Percentiles rank a stretch among this genome's conserved stretches.
phyloP scores from a whole-genome alignment of 78 protist genomes.

The Dictyostelium discoideum region DNA sequence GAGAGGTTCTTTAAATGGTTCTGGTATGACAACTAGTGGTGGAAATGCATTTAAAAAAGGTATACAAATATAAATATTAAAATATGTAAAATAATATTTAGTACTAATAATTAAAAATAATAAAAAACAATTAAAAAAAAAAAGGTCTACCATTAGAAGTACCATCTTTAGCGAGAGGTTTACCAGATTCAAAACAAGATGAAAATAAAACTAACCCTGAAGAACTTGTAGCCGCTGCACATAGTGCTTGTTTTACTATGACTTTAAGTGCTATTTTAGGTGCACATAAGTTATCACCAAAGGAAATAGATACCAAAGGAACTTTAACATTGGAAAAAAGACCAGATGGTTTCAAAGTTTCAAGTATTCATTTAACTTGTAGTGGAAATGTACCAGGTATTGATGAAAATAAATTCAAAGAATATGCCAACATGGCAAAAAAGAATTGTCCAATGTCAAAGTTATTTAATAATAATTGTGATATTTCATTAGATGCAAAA shows the following conservation, averaged over 20 bases:
- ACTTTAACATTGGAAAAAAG: neutral
- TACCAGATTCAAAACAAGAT: neutral
- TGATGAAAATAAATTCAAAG: neutral
- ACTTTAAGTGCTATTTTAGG: neutral
- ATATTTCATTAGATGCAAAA: neutral
- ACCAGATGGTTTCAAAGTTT: neutral
- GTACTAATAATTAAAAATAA: neutral
- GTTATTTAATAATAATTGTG: neutral
- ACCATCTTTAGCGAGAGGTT: neutral
- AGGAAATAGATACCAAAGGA: neutral
- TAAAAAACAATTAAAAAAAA: neutral
- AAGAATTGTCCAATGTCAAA: neutral
- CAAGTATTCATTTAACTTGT: neutral
- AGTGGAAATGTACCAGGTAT: neutral
- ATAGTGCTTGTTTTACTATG: conserved; percentile 34
- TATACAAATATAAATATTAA: neutral
- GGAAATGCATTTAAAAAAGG: neutral
- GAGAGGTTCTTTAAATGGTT: neutral
- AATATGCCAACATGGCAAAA: neutral
- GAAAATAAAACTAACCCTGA: conserved; percentile 48
- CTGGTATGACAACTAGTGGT: neutral
- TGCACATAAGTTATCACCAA: neutral
- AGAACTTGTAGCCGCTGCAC: conserved; percentile 45
- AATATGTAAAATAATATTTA: neutral
- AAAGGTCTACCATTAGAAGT: neutral